phyloP scores from a whole-genome alignment of 306 rosid genomes.

The Prunus davidiana region DNA sequence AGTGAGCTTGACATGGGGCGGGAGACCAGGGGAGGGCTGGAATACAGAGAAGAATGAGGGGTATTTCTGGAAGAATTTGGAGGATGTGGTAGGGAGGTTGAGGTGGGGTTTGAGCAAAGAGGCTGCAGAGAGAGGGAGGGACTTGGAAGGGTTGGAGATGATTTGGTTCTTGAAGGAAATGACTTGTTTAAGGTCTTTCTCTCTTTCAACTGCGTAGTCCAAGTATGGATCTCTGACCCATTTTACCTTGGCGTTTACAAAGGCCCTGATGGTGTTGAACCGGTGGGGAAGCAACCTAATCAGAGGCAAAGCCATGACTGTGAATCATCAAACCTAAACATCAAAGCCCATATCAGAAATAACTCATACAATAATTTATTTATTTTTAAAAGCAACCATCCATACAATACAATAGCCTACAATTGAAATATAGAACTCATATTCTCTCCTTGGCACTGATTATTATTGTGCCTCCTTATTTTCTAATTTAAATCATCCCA shows the following conservation, averaged over 20 bases:
- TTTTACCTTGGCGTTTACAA: slow-evolving; percentile 68
- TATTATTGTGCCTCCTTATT: too few relatives aligned
- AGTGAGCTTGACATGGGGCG: slow-evolving; percentile 58
- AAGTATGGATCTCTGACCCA: slow-evolving; percentile 84
- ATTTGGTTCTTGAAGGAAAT: slow-evolving; percentile 61
- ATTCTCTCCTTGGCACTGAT: too few relatives aligned
- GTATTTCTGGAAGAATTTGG: slow-evolving; percentile 50
- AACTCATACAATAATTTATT: not conserved
- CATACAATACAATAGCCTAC: not conserved
- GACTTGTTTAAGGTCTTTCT: slow-evolving; percentile 61
- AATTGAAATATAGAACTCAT: not conserved
- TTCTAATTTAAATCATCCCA: not conserved
- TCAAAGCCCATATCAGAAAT: not conserved
- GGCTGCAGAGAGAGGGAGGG: slow-evolving; percentile 54
- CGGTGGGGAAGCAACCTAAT: slow-evolving; percentile 36
- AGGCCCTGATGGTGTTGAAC: slow-evolving; percentile 41
- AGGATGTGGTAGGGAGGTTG: slow-evolving; percentile 47
- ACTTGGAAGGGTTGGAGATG: slow-evolving; percentile 49
- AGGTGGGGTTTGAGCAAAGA: slow-evolving; percentile 52
- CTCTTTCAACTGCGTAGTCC: slow-evolving; percentile 63
- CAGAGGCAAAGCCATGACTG: slow-evolving; percentile 38
- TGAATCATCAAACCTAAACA: not conserved
- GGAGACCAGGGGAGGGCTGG: slow-evolving; percentile 52
- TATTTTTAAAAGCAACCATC: not conserved
- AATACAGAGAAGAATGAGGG: slow-evolving; percentile 47